Base-by-base conservation (phyloP, 768 basidiomycete species). In the Termitomyces sp. region DNA sequence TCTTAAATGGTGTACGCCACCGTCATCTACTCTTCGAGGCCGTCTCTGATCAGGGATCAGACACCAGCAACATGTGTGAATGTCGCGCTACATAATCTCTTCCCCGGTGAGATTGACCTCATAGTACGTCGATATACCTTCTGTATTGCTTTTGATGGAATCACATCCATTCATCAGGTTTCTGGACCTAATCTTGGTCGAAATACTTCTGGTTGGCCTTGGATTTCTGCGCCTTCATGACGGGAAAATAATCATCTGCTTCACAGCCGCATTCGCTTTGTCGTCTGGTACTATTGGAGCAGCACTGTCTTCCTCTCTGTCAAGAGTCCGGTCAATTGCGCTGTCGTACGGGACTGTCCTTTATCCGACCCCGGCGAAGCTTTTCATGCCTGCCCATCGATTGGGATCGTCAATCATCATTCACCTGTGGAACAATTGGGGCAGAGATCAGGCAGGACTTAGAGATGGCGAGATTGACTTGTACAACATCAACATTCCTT, bases 211-310 rank as follows among this genome's bases (percentile, higher is more conserved):
- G 76, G 91, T 88, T 62, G 52, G 80, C 69, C 48, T 47, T 28
- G 19, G 14, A 39, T 25, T 23, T 42, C 52, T 55, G 35, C 27
- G 45, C 37, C 7, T 45, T 51, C 44, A 51, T 21, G 23, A 28
- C 62, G 3, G 42, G 54, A 40, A 58, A 49, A 58, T 59, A 23
- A 58, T 25, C 17, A 10, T 45, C 63, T 62, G 47, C 59, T 49
- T 41, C 54, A 14, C 54, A 85, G 90, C 91, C 37, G 94, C 94
- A 1, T 93, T 94, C 68, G 80, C 89, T 3, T 78, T 98, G 42
- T 94, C 93, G 1, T 94, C 91, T 28, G 95, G 95, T 2, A 98
- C 95, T 2, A 78, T 98, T 59, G 95, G 95, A 39, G 94, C 94
- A 3, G 89, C 95, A 16, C 76, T 98, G 69, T 89, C 89, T 27